Conservation (phyloP, 805 yeast genomes). For the Yarrowia porcina region DNA sequence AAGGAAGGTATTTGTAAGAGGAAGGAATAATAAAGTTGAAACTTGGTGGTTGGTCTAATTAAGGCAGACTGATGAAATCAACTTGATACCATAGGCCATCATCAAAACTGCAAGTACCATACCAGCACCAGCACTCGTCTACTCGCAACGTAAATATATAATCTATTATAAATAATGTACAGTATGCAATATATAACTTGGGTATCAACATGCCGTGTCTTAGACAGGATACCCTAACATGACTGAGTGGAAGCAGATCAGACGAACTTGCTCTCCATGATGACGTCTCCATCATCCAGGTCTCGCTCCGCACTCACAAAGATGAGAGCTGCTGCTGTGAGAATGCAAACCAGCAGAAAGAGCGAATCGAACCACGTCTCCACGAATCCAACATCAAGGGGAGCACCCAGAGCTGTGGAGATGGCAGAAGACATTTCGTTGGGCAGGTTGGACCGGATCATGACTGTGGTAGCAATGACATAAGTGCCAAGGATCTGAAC, state of each 20-base stretch:
- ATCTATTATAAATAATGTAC: slow-evolving; percentile 20
- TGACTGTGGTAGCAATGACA: slow-evolving; percentile 42
- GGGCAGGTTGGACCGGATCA: slow-evolving; percentile 43
- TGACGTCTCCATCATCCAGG: slow-evolving; percentile 22
- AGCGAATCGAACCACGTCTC: slow-evolving; percentile 43
- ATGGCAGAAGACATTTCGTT: slow-evolving; percentile 42
- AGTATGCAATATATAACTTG: slow-evolving; percentile 1
- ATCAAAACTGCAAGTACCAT: too few relatives aligned
- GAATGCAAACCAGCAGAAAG: slow-evolving; percentile 36
- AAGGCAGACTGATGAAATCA: too few relatives aligned
- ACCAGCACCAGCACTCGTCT: too few relatives aligned
- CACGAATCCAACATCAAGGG: slow-evolving; percentile 39
- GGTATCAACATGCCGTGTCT: not conserved
- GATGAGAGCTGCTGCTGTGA: slow-evolving; percentile 21
- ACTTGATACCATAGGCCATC: too few relatives aligned
- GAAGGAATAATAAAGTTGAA: not conserved
- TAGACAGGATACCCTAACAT: not conserved
- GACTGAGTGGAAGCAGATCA: not conserved
- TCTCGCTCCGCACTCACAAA: slow-evolving; percentile 29
- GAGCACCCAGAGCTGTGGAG: slow-evolving; percentile 43
- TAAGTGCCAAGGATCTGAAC: slow-evolving; percentile 42
- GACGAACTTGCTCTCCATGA: slow-evolving; percentile 20
- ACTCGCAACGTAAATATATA: not conserved
- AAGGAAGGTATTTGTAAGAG: not conserved
- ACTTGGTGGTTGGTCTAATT: not conserved